phyloP scores from a whole-genome alignment of 352 stramenopile species.

The Globisporangium emineosum region DNA sequence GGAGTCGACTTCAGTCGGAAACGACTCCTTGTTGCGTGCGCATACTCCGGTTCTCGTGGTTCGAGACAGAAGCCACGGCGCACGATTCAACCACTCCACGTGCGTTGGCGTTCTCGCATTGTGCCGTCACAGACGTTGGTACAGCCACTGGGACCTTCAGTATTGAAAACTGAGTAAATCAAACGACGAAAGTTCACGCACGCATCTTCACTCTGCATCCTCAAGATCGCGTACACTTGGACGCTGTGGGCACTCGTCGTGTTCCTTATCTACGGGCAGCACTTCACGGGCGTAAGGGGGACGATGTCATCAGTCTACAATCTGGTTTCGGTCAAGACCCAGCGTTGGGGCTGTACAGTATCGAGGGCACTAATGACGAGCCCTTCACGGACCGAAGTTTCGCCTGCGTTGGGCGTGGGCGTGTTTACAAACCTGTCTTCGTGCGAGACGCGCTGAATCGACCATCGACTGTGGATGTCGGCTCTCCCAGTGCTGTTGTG shows the following conservation, averaged over 20 bases:
- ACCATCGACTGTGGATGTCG: slow-evolving; percentile 10
- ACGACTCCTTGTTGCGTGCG: too few relatives aligned
- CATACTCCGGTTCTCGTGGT: too few relatives aligned
- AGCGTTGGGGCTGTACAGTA: slow-evolving; percentile 9
- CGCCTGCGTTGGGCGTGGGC: slow-evolving; percentile 33
- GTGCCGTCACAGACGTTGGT: background rate
- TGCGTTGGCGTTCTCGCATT: too few relatives aligned
- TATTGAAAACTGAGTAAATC: background rate
- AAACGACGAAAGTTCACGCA: background rate
- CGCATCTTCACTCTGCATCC: background rate
- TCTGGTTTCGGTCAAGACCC: background rate
- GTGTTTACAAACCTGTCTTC: slow-evolving; percentile 27
- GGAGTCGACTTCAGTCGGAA: too few relatives aligned
- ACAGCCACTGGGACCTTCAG: background rate
- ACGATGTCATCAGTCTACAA: too few relatives aligned
- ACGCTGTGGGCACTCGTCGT: background rate
- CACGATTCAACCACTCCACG: too few relatives aligned
- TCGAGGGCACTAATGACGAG: slow-evolving; percentile 35
- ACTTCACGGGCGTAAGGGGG: too few relatives aligned
- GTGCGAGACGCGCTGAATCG: slow-evolving; percentile 13
- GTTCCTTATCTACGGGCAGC: background rate
- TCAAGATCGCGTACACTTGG: background rate
- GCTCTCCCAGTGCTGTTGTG: slow-evolving; percentile 9
- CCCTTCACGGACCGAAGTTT: slow-evolving; percentile 41
- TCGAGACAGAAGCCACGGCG: too few relatives aligned